A percentile compares a stretch with the other conserved stretches of the same genome.
Evolutionary conservation across 2,329 filamentous ascomycete genomes (phyloP).

Genomic region (Verticillium alfalfae): DNA sequence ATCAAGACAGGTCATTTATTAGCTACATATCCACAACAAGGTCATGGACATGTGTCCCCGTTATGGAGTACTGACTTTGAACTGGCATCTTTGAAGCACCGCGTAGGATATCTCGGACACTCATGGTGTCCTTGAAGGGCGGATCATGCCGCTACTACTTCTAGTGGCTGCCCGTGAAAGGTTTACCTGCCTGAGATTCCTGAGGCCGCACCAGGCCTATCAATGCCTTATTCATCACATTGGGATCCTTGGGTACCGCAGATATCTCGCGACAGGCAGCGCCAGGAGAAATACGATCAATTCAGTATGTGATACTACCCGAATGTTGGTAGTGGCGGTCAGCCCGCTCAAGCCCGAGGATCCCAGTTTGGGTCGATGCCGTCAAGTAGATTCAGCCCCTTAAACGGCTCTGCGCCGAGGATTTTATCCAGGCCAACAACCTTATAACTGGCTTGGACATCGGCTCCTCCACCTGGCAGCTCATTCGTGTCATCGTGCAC

Average conservation of each 20-base stretch:
- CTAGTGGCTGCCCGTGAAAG: no score
- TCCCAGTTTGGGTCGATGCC: slow-evolving; percentile 33
- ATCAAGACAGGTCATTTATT: no score
- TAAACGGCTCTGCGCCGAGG: slow-evolving; percentile 21
- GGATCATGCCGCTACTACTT: no score
- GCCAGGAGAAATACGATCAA: not conserved
- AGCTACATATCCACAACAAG: no score
- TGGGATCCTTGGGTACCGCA: not conserved
- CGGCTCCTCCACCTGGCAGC: slow-evolving; percentile 36
- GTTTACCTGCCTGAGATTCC: no score
- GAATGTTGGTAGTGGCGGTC: not conserved
- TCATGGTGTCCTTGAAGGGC: no score
- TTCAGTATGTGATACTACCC: not conserved
- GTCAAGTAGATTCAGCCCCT: slow-evolving; percentile 21
- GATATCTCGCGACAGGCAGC: not conserved
- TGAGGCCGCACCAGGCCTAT: not conserved
- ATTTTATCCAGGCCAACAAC: slow-evolving; percentile 35
- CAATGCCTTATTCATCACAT: not conserved
- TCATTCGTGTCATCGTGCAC: slow-evolving; percentile 50
- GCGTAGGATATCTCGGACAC: no score
- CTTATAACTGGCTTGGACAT: slow-evolving; percentile 44
- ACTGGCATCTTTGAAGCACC: no score
- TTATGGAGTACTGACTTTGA: no score
- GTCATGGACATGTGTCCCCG: no score
- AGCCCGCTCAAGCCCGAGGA: slow-evolving; percentile 18